Percentiles rank a stretch among this genome's conserved stretches.
These are phyloP conservation scores for Rosa rugosa DNA, from an alignment of 306 rosid species.

Conservation along the genomic window DNA sequence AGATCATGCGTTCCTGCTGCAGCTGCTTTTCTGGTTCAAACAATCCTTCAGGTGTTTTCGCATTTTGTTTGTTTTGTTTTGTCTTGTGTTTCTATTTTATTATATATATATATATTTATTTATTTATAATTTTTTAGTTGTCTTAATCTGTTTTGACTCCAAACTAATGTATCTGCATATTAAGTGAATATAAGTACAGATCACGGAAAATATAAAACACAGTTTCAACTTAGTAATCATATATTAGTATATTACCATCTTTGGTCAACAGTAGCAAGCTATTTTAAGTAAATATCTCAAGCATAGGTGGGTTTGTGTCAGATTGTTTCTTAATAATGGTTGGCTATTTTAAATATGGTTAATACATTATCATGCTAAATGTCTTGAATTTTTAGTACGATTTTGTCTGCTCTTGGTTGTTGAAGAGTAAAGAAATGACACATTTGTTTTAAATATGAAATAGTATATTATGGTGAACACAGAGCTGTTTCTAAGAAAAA, in stretches of 20 bases:
- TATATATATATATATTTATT: neutral
- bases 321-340: neutral
- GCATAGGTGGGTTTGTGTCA: neutral
- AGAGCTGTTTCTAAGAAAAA: neutral
- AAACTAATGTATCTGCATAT: neutral
- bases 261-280: neutral
- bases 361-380: neutral
- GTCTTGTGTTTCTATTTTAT: no score
- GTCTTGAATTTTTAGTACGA: neutral
- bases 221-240: neutral
- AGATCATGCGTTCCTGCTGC: conserved; percentile 85
- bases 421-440: neutral
- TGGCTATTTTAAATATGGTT: neutral
- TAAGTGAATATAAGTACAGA: neutral
- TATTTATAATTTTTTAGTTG: neutral
- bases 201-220: neutral
- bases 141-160: conserved; percentile 12
- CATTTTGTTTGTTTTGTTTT: no score
- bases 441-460: neutral
- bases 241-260: neutral
- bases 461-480: neutral
- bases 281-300: neutral
- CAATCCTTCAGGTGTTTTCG: conserved; percentile 71
- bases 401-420: neutral
- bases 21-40: conserved; percentile 96